A percentile compares a stretch with the other conserved stretches of the same genome.
Conservation (phyloP, 2,329 filamentous ascomycete species). For the Cladosporium sp. region DNA sequence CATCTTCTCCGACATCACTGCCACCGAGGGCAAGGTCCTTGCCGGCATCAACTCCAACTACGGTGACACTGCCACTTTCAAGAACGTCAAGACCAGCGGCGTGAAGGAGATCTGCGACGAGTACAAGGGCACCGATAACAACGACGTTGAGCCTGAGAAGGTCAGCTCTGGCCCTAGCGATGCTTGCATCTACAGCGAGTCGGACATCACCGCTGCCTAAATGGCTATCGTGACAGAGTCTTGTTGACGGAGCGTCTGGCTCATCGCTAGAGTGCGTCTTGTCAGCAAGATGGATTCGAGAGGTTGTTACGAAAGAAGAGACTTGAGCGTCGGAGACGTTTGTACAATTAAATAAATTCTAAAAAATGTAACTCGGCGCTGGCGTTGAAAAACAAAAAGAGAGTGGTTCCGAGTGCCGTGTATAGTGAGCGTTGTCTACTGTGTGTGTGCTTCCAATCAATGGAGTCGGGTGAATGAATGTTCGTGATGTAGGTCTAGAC, state of each 20-base stretch:
- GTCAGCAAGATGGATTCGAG: not conserved
- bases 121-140: constrained; percentile 25
- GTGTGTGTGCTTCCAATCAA: not conserved
- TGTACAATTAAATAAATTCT: not conserved
- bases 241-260: not conserved
- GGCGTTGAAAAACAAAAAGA: not conserved
- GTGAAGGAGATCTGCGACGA: constrained; percentile 19
- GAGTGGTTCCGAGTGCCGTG: not conserved
- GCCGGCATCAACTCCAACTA: constrained; percentile 21
- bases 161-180: constrained; percentile 20
- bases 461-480: not conserved
- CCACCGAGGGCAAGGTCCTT: constrained; percentile 17
- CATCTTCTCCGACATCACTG: constrained; percentile 16
- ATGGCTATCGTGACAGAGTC: not conserved
- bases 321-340: not conserved
- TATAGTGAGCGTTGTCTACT: not conserved
- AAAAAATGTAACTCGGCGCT: not conserved
- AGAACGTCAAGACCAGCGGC: constrained; percentile 13
- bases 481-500: not conserved
- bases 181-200: constrained; percentile 24
- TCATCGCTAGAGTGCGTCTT: not conserved
- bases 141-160: constrained; percentile 18
- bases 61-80: constrained; percentile 21
- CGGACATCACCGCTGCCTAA: constrained; percentile 30
- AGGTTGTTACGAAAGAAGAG: not conserved